phyloP scores from a whole-genome alignment of 2,329 filamentous ascomycete species.

The Pseudocercospora fijiensis region DNA sequence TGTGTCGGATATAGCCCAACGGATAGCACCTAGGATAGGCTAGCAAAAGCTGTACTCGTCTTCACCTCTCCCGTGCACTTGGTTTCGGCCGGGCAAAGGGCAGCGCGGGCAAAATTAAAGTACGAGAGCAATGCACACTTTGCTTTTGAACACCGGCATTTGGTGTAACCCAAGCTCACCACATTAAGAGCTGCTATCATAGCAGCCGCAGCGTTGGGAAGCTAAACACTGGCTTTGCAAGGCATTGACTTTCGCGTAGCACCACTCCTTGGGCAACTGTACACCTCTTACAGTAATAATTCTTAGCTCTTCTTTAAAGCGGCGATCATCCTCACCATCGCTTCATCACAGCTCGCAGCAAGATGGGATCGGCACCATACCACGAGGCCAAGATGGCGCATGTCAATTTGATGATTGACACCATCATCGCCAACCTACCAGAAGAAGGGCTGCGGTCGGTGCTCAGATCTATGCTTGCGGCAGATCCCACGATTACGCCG shows the following conservation, averaged over 20 bases:
- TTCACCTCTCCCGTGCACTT: not conserved
- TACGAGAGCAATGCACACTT: not conserved
- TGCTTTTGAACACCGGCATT: conserved; percentile 4
- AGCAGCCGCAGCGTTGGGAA: not conserved
- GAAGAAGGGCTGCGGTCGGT: conserved; percentile 20
- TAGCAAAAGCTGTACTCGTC: not conserved
- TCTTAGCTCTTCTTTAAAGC: not conserved
- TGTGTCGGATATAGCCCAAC: no score
- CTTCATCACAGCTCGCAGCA: not conserved
- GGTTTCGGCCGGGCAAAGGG: not conserved
- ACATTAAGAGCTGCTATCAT: conserved; percentile 2
- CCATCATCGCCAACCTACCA: conserved; percentile 21
- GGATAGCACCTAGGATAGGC: no score
- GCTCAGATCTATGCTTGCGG: conserved; percentile 21
- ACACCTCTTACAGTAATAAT: not conserved
- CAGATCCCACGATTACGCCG: conserved; percentile 20
- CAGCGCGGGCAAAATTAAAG: not conserved
- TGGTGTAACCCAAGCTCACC: not conserved
- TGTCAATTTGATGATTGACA: conserved; percentile 27
- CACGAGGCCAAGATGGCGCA: conserved; percentile 22
- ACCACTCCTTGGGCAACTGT: not conserved
- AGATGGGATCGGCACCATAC: conserved; percentile 1
- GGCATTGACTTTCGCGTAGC: not conserved
- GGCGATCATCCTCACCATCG: not conserved
- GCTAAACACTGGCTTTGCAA: not conserved